Percentiles rank a stretch among this genome's conserved stretches.
phyloP scores from a whole-genome alignment of 805 yeast species.

The Kluyveromyces nonfermentans region DNA sequence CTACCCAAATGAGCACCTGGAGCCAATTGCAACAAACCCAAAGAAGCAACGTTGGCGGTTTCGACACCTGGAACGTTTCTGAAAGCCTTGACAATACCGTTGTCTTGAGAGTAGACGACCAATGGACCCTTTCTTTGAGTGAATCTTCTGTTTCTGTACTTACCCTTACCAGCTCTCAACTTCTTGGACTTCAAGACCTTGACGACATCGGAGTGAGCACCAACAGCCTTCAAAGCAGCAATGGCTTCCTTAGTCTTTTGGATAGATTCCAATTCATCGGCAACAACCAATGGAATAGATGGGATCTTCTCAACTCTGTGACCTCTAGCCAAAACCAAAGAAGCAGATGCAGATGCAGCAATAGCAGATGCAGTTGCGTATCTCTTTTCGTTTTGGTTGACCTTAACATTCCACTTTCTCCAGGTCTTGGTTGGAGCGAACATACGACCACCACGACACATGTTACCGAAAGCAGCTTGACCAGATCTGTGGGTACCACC shows the following conservation, averaged over 20 bases:
- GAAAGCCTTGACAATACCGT: conserved; percentile 96
- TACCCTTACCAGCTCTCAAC: conserved; percentile 99
- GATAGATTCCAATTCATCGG: conserved; percentile 86
- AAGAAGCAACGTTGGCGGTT: conserved; percentile 82
- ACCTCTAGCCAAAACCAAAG: conserved; percentile 98
- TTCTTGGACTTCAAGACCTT: conserved; percentile 98
- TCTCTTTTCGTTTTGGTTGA: conserved; percentile 99
- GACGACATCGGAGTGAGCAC: conserved; percentile 97
- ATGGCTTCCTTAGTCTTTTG: conserved; percentile 97
- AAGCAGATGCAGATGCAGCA: conserved; percentile 97
- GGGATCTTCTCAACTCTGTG: conserved; percentile 98
- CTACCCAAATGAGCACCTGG: conserved; percentile 99
- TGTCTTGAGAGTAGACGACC: conserved; percentile 96
- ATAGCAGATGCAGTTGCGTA: conserved; percentile 99
- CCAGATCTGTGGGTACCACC: conserved; percentile 99
- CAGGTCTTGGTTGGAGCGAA: conserved; percentile 99
- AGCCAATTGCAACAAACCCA: conserved; percentile 96
- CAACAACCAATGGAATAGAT: conserved; percentile 96
- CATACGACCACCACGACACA: conserved; percentile 99
- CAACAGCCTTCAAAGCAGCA: conserved; percentile 94
- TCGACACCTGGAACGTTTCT: conserved; percentile 99
- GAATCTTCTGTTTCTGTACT: conserved; percentile 98
- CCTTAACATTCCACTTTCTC: conserved; percentile 99
- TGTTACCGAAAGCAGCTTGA: conserved; percentile 99
- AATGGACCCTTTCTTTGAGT: conserved; percentile 99